These are phyloP conservation scores for Hyaloraphidium curvatum DNA, from an alignment of 192 early-diverging fungal genomes.

Conservation along the genomic window DNA sequence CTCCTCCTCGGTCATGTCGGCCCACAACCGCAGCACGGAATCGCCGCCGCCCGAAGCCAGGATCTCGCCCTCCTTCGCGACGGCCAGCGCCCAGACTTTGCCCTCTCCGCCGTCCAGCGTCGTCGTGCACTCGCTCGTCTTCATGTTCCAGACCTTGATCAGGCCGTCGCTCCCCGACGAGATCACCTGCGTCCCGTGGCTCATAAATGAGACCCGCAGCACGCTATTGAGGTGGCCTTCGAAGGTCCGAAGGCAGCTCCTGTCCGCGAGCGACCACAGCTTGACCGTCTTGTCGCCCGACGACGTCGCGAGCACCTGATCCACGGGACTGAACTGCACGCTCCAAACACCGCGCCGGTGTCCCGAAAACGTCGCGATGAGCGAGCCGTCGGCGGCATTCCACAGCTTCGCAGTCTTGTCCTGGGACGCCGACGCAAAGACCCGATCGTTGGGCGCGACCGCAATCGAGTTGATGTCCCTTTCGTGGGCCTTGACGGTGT, in stretches of 20 bases:
- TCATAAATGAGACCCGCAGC: constrained; percentile 63
- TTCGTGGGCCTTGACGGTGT: constrained; percentile 87
- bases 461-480: constrained; percentile 90
- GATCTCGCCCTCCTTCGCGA: constrained; percentile 37
- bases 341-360: constrained; percentile 93
- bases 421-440: constrained; percentile 84
- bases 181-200: constrained; percentile 70
- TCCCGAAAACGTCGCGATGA: constrained; percentile 64
- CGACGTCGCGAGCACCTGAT: constrained; percentile 76
- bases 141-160: constrained; percentile 91
- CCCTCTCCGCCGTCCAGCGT: constrained; percentile 91
- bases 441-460: constrained; percentile 72
- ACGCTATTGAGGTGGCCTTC: constrained; percentile 97
- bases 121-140: constrained; percentile 65
- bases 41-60: constrained; percentile 84
- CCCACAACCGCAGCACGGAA: constrained; percentile 77
- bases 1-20: constrained; percentile 75
- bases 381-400: constrained; percentile 59
- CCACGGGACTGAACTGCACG: constrained; percentile 83
- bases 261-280: constrained; percentile 82
- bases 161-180: constrained; percentile 82
- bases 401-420: constrained; percentile 92
- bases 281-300: constrained; percentile 89
- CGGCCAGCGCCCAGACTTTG: constrained; percentile 74
- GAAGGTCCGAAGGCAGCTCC: constrained; percentile 73